phyloP scores from a whole-genome alignment of 305 asterid species.

The Fraxinus angustifolia region DNA sequence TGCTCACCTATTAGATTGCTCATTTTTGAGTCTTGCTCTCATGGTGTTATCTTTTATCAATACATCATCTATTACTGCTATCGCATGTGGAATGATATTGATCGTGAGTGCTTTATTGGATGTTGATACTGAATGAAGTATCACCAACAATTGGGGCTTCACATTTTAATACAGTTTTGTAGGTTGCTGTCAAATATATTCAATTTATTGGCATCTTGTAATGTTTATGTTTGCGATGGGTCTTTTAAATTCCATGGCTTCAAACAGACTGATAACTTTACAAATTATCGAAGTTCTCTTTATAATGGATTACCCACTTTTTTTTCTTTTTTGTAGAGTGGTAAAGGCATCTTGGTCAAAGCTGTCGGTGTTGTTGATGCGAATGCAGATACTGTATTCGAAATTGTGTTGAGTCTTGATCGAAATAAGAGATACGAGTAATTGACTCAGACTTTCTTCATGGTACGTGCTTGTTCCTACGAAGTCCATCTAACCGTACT shows the following conservation, averaged over 20 bases:
- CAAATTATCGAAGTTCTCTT: conserved; percentile 2
- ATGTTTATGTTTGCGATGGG: conserved; percentile 4
- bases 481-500: conserved; percentile 33
- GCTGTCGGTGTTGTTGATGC: conserved; percentile 96
- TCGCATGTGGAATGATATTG: neutral
- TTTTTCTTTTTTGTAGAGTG: conserved; percentile 49
- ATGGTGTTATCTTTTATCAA: neutral
- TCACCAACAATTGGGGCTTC: neutral
- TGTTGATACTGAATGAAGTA: neutral
- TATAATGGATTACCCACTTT: neutral
- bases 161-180: neutral
- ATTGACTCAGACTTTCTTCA: conserved; percentile 31
- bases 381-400: conserved; percentile 89
- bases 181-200: neutral
- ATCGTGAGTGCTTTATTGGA: neutral
- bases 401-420: conserved; percentile 68
- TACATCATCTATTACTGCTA: neutral
- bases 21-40: neutral
- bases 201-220: neutral
- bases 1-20: neutral
- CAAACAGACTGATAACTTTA: conserved; percentile 3
- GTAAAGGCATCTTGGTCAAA: conserved; percentile 81
- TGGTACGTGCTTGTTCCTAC: conserved; percentile 20
- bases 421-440: conserved; percentile 88
- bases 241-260: conserved; percentile 19